Conservation (phyloP, 805 yeast genomes). For the Candida orba region DNA sequence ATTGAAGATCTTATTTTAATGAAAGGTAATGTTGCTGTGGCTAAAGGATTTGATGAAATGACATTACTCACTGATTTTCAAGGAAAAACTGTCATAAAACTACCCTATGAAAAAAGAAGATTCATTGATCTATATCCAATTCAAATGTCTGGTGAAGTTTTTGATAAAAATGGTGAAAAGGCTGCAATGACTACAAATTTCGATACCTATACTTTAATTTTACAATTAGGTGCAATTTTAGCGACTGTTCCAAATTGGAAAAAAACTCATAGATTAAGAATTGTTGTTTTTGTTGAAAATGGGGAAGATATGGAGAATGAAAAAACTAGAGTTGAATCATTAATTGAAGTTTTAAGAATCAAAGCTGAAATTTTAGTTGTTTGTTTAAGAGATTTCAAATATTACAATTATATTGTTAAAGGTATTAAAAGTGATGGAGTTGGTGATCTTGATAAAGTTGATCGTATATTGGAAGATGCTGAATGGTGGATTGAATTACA, state of each 20-base stretch:
- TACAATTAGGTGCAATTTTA: slow-evolving; percentile 89
- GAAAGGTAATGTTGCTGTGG: slow-evolving; percentile 90
- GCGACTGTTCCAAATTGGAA: slow-evolving; percentile 94
- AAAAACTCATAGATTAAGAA: slow-evolving; percentile 62
- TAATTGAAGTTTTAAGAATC: slow-evolving; percentile 74
- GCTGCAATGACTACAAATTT: slow-evolving; percentile 80
- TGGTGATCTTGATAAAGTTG: slow-evolving; percentile 36
- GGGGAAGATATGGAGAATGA: slow-evolving; percentile 68
- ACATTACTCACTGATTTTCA: slow-evolving; percentile 44
- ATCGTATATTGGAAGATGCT: slow-evolving; percentile 46
- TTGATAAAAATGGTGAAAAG: slow-evolving; percentile 54
- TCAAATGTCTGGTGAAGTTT: slow-evolving; percentile 85
- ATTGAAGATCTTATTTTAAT: slow-evolving; percentile 83
- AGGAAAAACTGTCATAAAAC: slow-evolving; percentile 26
- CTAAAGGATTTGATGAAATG: slow-evolving; percentile 72
- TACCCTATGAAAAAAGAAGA: slow-evolving; percentile 30
- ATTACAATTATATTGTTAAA: slow-evolving; percentile 71
- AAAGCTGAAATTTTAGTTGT: slow-evolving; percentile 74
- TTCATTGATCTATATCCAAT: slow-evolving; percentile 91
- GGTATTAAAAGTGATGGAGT: slow-evolving; percentile 65
- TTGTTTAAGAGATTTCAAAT: slow-evolving; percentile 49
- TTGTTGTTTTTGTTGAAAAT: slow-evolving; percentile 85
- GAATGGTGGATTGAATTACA: slow-evolving; percentile 81
- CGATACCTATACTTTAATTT: slow-evolving; percentile 89
- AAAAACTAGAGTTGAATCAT: slow-evolving; percentile 45